These are phyloP conservation scores for Alloteropsis semialata DNA, from an alignment of 176 grass and related monocot species.

Conservation along the genomic window DNA sequence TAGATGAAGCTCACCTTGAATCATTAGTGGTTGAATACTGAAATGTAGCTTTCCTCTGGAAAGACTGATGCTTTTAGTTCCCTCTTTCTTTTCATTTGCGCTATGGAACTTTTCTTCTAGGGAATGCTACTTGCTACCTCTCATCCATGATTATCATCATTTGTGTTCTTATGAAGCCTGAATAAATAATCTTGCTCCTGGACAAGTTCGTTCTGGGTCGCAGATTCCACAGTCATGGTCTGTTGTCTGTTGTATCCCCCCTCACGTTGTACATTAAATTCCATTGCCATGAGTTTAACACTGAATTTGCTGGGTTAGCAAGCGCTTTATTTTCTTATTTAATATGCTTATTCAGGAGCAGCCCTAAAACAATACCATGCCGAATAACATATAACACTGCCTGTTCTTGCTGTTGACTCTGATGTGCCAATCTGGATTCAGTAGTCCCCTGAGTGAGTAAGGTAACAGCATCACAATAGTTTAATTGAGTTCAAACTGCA, in stretches of 20 bases:
- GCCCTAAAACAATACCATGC: background rate
- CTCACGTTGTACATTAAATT: background rate
- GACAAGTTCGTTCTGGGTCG: background rate
- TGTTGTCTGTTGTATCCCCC: background rate
- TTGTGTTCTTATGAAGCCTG: background rate
- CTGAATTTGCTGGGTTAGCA: background rate
- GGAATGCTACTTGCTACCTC: background rate
- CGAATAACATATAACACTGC: background rate
- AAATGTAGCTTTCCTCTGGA: slow-evolving; percentile 17
- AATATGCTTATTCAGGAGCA: background rate
- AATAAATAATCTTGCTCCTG: slow-evolving; percentile 12
- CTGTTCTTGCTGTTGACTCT: background rate
- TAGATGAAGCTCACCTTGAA: background rate
- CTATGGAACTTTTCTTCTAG: background rate
- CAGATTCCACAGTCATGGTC: background rate
- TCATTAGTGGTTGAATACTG: background rate
- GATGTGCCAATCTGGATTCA: background rate
- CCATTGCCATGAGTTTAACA: background rate
- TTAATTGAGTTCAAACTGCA: background rate
- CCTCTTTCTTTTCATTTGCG: background rate
- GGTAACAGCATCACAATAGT: background rate
- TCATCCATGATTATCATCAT: background rate
- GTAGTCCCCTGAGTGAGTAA: background rate
- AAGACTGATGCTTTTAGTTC: background rate
- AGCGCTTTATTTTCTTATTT: background rate